phyloP scores from a whole-genome alignment of 2,329 filamentous ascomycete genomes.

The Knoxdaviesia capensis region DNA sequence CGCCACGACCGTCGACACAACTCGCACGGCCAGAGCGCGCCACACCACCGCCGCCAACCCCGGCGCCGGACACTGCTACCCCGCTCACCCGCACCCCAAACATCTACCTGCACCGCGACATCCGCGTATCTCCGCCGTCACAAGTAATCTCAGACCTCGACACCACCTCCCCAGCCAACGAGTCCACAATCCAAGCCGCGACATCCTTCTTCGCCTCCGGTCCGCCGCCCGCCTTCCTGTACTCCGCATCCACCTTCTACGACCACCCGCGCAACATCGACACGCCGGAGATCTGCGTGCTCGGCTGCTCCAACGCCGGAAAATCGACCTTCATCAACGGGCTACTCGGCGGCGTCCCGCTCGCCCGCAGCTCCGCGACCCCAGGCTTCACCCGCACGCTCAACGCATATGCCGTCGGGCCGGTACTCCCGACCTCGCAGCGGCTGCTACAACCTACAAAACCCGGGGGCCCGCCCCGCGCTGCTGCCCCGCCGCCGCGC shows the following conservation, averaged over 20 bases:
- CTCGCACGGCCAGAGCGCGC: too few species aligned
- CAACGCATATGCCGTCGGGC: constrained; percentile 35
- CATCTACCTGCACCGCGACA: too few species aligned
- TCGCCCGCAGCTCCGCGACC: constrained; percentile 27
- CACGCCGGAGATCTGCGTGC: constrained; percentile 47
- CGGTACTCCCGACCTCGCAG: constrained; percentile 9
- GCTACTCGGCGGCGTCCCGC: constrained; percentile 31
- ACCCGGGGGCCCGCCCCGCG: not conserved
- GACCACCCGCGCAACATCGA: constrained; percentile 28
- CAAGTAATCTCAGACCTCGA: too few species aligned
- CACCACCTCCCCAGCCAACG: too few species aligned
- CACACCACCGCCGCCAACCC: not conserved
- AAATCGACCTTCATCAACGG: constrained; percentile 82
- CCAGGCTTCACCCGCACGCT: constrained; percentile 33
- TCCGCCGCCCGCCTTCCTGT: constrained; percentile 19
- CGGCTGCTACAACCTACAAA: not conserved
- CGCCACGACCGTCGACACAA: too few species aligned
- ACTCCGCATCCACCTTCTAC: constrained; percentile 26
- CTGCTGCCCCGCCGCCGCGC: constrained; percentile 10
- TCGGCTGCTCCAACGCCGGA: constrained; percentile 76
- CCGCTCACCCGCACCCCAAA: too few species aligned
- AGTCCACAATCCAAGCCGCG: not conserved
- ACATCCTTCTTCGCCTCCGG: constrained; percentile 1
- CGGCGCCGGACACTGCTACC: not conserved
- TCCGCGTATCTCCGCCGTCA: too few species aligned